Percentiles rank a stretch among this genome's conserved stretches.
Conservation (phyloP, 2,329 filamentous ascomycete genomes). For the Phialocephala sp. region DNA sequence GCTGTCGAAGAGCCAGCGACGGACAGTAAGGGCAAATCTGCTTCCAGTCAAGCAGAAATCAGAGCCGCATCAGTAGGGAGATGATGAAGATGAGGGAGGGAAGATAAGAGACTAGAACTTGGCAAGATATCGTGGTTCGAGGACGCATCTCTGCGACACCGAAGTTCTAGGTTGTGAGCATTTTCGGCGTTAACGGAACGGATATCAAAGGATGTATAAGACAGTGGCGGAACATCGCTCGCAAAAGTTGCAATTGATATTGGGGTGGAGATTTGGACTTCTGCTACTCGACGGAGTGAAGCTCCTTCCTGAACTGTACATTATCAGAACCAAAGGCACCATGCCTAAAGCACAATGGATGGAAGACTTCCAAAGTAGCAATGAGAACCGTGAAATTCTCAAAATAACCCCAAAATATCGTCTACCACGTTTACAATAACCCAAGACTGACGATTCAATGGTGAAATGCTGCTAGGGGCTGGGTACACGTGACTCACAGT, state of each 20-base stretch:
- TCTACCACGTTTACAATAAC: not conserved
- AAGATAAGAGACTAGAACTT: not conserved
- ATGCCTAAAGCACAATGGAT: not conserved
- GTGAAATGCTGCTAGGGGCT: not conserved
- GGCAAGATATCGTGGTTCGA: not conserved
- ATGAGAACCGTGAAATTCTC: not conserved
- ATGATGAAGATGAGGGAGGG: slow-evolving; percentile 8
- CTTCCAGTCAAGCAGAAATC: slow-evolving; percentile 28
- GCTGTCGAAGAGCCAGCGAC: slow-evolving; percentile 58
- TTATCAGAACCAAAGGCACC: slow-evolving; percentile 7
- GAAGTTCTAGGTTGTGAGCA: slow-evolving; percentile 5
- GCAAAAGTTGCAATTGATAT: slow-evolving; percentile 5
- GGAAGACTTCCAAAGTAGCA: not conserved
- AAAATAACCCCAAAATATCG: not conserved
- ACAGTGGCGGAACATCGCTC: not conserved
- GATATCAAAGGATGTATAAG: slow-evolving; percentile 12
- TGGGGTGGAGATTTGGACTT: slow-evolving; percentile 2
- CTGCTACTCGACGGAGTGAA: not conserved
- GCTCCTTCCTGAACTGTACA: not conserved
- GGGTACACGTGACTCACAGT: not conserved
- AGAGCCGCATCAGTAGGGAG: slow-evolving; percentile 30
- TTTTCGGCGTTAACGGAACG: slow-evolving; percentile 25
- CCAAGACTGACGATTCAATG: not conserved
- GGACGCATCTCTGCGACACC: not conserved
- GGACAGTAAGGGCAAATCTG: slow-evolving; percentile 29